Percentiles rank a stretch among this genome's conserved stretches.
Conservation (phyloP, 73 alveolate species). For the Vitrella brassicaformis region DNA sequence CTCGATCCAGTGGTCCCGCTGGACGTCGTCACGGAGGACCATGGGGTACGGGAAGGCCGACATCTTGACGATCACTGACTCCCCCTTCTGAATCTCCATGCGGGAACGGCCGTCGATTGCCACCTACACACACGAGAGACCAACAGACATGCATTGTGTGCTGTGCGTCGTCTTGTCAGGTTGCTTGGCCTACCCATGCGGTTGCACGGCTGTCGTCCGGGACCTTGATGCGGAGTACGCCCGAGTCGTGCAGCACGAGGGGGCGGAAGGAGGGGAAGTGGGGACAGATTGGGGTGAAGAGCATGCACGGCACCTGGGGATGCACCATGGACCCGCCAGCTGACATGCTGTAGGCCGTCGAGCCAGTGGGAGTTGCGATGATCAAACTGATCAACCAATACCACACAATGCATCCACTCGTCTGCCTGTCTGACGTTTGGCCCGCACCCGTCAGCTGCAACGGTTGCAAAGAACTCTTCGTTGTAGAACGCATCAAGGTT, state of each 20-base stretch:
- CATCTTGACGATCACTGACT: not conserved
- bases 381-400: constrained; percentile 56
- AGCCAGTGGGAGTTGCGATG: constrained; percentile 93
- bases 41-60: not conserved
- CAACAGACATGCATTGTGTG: too few species aligned
- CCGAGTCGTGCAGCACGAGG: constrained; percentile 69
- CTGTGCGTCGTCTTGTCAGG: too few species aligned
- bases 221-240: not conserved
- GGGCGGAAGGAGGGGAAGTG: constrained; percentile 96
- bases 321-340: constrained; percentile 98
- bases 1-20: not conserved
- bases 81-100: not conserved
- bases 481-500: constrained; percentile 27
- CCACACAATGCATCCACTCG: not conserved
- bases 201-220: too few species aligned
- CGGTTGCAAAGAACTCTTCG: constrained; percentile 45
- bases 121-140: not conserved
- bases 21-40: not conserved
- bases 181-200: too few species aligned
- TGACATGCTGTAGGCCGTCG: constrained; percentile 93
- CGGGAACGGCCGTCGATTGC: not conserved
- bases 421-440: not conserved
- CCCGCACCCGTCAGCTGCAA: constrained; percentile 57
- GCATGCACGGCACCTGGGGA: constrained; percentile 64
- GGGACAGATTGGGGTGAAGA: constrained; percentile 87